phyloP scores from a whole-genome alignment of 805 yeast species.

The Candida andamanensis region DNA sequence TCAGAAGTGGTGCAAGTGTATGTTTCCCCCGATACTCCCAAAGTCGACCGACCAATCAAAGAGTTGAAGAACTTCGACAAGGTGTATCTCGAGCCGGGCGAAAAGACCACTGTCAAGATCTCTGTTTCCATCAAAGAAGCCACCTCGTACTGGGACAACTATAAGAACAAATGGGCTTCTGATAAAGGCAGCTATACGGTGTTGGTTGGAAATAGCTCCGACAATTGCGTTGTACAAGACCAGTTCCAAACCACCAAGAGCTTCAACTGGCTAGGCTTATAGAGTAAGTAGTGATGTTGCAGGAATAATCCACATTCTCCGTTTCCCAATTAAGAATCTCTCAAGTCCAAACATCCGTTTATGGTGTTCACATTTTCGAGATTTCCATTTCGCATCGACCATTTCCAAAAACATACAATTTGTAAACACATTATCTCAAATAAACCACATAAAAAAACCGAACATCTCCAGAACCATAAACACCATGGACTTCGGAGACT shows the following conservation, averaged over 20 bases:
- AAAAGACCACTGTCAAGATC: slow-evolving; percentile 31
- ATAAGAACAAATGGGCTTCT: slow-evolving; percentile 44
- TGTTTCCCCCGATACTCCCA: slow-evolving; percentile 33
- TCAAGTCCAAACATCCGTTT: too few relatives aligned
- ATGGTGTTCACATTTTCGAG: too few relatives aligned
- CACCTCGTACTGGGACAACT: slow-evolving; percentile 50
- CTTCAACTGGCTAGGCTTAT: slow-evolving; percentile 12
- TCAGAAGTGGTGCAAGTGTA: slow-evolving; percentile 55
- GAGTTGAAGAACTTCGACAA: slow-evolving; percentile 58
- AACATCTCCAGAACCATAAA: too few relatives aligned
- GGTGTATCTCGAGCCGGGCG: slow-evolving; percentile 42
- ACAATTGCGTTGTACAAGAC: slow-evolving; percentile 18
- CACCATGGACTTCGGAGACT: slow-evolving; percentile 3
- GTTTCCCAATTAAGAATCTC: too few relatives aligned
- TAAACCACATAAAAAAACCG: neutral
- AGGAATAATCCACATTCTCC: too few relatives aligned
- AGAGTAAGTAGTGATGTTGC: slow-evolving; percentile 1
- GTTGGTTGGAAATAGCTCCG: slow-evolving; percentile 39
- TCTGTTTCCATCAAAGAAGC: slow-evolving; percentile 40
- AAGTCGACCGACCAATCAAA: slow-evolving; percentile 48
- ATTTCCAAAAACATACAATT: slow-evolving; percentile 1
- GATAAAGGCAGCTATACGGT: slow-evolving; percentile 49
- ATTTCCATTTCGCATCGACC: neutral
- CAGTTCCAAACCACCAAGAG: slow-evolving; percentile 15
- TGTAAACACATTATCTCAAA: slow-evolving; percentile 3